phyloP scores from a whole-genome alignment of 202 grass and related monocot species.

The Carex sylvatica region DNA sequence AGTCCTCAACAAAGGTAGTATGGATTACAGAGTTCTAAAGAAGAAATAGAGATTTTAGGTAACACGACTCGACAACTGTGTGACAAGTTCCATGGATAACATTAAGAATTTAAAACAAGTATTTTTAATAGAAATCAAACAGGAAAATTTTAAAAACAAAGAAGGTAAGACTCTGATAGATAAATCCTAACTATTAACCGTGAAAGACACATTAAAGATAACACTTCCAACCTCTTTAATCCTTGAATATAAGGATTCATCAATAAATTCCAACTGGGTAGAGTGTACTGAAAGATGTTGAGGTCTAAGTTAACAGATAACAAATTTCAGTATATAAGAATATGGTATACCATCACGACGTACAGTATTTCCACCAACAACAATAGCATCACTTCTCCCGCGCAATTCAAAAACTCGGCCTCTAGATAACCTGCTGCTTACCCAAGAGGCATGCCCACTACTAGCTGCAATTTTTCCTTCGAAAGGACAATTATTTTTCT shows the following conservation, averaged over 20 bases:
- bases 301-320: not conserved
- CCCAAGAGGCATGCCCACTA: constrained; percentile 86
- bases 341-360: constrained; percentile 63
- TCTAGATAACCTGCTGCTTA: constrained; percentile 90
- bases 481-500: constrained; percentile 22
- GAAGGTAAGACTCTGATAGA: not conserved
- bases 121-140: not conserved
- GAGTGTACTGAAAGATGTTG: not conserved
- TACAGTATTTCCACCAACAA: constrained; percentile 95
- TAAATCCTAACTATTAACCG: not conserved
- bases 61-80: not conserved
- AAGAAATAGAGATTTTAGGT: not conserved
- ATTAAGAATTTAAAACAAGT: not conserved
- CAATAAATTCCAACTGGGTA: not conserved
- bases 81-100: not conserved
- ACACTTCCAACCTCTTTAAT: not conserved
- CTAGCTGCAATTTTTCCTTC: constrained; percentile 96
- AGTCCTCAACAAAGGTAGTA: not conserved
- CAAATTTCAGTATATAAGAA: not conserved
- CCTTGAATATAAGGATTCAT: not conserved
- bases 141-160: not conserved
- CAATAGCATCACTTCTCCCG: constrained; percentile 85
- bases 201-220: not conserved
- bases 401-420: constrained; percentile 84
- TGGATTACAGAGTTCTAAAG: not conserved